These are phyloP conservation scores for Solanum chiquidenum DNA, from an alignment of 257 asterid species.

Conservation along the genomic window DNA sequence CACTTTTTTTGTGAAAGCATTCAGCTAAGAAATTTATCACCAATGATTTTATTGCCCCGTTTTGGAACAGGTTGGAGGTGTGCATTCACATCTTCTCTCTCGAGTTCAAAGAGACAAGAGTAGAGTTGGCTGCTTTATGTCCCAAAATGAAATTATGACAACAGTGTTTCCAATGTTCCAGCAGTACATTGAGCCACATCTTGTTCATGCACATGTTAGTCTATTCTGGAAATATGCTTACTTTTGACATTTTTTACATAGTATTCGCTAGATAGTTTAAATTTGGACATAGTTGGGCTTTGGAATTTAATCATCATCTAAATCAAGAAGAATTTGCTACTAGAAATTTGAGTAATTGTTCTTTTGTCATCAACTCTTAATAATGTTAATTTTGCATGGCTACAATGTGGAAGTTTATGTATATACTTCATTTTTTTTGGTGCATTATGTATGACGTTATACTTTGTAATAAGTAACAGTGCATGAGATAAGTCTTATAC, in stretches of 20 bases:
- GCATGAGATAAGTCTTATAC: background rate
- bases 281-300: background rate
- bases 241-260: background rate
- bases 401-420: background rate
- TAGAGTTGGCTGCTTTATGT: conserved; percentile 77
- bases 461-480: background rate
- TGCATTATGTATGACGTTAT: background rate
- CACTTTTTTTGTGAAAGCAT: background rate
- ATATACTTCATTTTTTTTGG: background rate
- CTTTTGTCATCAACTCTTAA: background rate
- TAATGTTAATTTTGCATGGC: background rate
- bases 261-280: background rate
- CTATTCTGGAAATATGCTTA: background rate
- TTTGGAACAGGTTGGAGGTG: conserved; percentile 90
- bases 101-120: conserved; percentile 98
- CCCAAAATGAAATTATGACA: conserved; percentile 91
- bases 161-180: conserved; percentile 98
- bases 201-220: conserved; percentile 98
- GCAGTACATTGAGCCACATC: conserved; percentile 99
- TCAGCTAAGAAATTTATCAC: background rate
- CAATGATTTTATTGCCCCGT: conserved; percentile 15
- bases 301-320: background rate
- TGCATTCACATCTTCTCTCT: conserved; percentile 95
- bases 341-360: background rate
- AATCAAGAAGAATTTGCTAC: background rate